Base-by-base conservation (phyloP, 371 early-diverging fungal species). In the Lichtheimia ramosa region DNA sequence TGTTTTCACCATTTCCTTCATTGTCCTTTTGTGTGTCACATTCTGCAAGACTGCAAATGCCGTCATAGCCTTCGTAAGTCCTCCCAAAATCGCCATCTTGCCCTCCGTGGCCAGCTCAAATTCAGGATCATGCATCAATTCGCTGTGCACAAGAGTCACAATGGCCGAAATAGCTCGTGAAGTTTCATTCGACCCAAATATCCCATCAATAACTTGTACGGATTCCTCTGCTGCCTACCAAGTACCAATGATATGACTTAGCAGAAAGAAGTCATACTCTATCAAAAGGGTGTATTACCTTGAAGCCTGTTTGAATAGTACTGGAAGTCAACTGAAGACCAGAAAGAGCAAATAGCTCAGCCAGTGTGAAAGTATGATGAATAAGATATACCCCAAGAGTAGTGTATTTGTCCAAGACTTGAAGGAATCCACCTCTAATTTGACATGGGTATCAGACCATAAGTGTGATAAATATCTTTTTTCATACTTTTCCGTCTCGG, bases 101-200 rank as follows among this genome's bases (percentile, higher is more conserved):
- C 92, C 92, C 20, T 74, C 63, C 55, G 81, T 74, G 13, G 83
- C 82, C 43, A 88, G 69, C 24, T 75, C 77, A 58, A 89, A 83
- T 10, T 89, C 86, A 6, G 86, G 86, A 62, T 88, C 89, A 16
- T 81, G 79, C 57, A 82, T 71, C 3, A 91, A 65, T 58, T 96
- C 96, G 15, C 86, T 70, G 54, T 83, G 81, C 23, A 92, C 86
- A 51, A 96, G 70, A 21, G 86, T 82, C 27, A 95, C 81, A 50
- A 96, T 85, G 6, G 94, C 88, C 0, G 93, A 91, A 40, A 95
- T 74, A 0, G 93, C 94, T 21, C 88, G 83, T 12, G 94, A 94
- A 0, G 96, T 93, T 63, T 95, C 95, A 5, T 92, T 95, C 2
- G 90, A 86, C n/a, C 96, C 96, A 73, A 96, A 95, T 4, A 97